A percentile compares a stretch with the other conserved stretches of the same genome.
Conservation (phyloP, 352 stramenopile genomes). For the Pythium diclinum region DNA sequence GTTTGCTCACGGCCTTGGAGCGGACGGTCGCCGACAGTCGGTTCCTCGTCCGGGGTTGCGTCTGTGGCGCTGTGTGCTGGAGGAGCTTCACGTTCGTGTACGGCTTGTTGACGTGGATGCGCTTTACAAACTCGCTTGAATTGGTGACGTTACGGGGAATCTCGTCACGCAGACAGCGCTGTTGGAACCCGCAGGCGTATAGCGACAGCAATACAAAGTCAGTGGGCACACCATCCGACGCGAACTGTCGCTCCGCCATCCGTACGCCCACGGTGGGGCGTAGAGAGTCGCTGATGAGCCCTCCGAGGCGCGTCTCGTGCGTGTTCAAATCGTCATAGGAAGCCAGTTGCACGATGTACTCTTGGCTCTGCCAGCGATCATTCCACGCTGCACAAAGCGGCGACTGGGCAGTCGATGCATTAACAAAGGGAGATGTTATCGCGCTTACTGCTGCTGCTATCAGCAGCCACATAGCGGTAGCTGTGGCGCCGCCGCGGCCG, state of each 20-base stretch:
- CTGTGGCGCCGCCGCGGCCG: background rate
- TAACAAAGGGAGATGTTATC: background rate
- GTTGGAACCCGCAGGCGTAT: slow-evolving; percentile 42
- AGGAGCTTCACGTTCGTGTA: slow-evolving; percentile 42
- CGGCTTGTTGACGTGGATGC: slow-evolving; percentile 44
- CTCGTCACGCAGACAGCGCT: background rate
- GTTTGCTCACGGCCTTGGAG: slow-evolving; percentile 29
- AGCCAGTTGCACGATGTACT: slow-evolving; percentile 23
- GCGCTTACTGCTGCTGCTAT: background rate
- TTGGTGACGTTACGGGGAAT: background rate
- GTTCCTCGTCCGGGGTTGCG: slow-evolving; percentile 6
- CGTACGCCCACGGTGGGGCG: slow-evolving; percentile 17
- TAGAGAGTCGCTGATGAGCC: slow-evolving; percentile 4
- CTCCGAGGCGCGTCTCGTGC: slow-evolving; percentile 16
- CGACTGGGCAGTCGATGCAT: slow-evolving; percentile 1
- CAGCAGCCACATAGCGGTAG: background rate
- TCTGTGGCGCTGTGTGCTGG: slow-evolving; percentile 1
- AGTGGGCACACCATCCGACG: slow-evolving; percentile 37
- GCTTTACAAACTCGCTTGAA: slow-evolving; percentile 20
- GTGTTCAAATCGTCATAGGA: slow-evolving; percentile 17
- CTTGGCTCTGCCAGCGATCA: slow-evolving; percentile 7
- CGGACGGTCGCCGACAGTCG: slow-evolving; percentile 13
- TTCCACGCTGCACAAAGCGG: slow-evolving; percentile 14
- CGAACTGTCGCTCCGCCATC: slow-evolving; percentile 29
- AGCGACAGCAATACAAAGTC: slow-evolving; percentile 63